phyloP scores from a whole-genome alignment of 306 rosid genomes.

The Quercus dentata region DNA sequence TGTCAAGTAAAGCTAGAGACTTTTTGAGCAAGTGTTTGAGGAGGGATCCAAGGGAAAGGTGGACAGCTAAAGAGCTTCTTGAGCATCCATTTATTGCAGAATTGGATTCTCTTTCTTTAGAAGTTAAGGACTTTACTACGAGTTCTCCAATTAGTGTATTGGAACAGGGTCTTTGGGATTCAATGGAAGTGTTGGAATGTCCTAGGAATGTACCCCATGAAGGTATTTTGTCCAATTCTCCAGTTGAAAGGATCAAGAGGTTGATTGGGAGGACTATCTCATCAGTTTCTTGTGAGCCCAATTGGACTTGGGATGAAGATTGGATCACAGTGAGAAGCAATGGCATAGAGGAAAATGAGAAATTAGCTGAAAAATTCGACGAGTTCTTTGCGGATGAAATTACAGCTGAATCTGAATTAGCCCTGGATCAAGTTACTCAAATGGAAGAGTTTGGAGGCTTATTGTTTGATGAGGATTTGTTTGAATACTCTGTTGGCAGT shows the following conservation, averaged over 20 bases:
- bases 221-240: slow-evolving; percentile 16
- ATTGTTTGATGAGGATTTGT: slow-evolving; percentile 24
- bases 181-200: slow-evolving; percentile 21
- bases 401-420: not conserved
- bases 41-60: slow-evolving; percentile 39
- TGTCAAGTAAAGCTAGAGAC: slow-evolving; percentile 38
- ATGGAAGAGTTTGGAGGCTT: slow-evolving; percentile 4
- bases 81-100: slow-evolving; percentile 45
- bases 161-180: slow-evolving; percentile 44
- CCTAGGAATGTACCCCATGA: slow-evolving; percentile 12
- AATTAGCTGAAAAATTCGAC: not conserved
- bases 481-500: slow-evolving; percentile 8
- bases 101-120: slow-evolving; percentile 1
- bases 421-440: not conserved
- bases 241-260: slow-evolving; percentile 30
- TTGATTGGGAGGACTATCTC: slow-evolving; percentile 20
- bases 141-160: slow-evolving; percentile 50
- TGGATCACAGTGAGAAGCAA: slow-evolving; percentile 46
- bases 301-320: slow-evolving; percentile 31
- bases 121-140: slow-evolving; percentile 4
- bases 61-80: slow-evolving; percentile 40
- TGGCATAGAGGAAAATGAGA: not conserved
- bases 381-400: slow-evolving; percentile 1
- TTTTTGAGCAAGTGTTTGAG: slow-evolving; percentile 41
- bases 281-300: not conserved